phyloP scores from a whole-genome alignment of 2,329 filamentous ascomycete genomes.

The Pseudocercospora eumusae region DNA sequence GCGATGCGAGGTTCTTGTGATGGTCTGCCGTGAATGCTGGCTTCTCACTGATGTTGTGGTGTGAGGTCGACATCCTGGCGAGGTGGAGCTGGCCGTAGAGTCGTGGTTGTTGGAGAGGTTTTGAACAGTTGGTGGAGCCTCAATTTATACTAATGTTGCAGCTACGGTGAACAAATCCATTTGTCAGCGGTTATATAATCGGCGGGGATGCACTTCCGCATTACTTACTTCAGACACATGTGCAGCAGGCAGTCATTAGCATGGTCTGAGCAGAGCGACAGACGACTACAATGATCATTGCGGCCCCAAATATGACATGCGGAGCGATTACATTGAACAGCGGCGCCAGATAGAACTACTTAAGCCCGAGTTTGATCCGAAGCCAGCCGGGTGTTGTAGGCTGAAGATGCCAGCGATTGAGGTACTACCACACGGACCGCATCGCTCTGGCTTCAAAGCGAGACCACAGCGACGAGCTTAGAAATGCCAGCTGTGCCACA shows the following conservation, averaged over 20 bases:
- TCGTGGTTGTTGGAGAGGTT: background rate
- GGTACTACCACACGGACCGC: no score
- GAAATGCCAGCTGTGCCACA: no score
- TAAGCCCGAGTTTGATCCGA: no score
- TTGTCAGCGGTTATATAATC: background rate
- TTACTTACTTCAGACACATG: background rate
- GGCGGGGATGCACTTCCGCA: background rate
- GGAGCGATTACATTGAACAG: background rate
- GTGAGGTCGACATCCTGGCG: conserved; percentile 31
- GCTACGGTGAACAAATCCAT: background rate
- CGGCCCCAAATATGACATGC: background rate
- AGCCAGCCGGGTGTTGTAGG: no score
- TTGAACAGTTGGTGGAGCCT: background rate
- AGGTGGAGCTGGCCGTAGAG: background rate
- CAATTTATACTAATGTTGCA: conserved; percentile 11
- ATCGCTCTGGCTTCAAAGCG: background rate
- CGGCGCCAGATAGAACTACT: no score
- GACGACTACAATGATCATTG: background rate
- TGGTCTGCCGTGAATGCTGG: conserved; percentile 23
- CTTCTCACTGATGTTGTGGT: conserved; percentile 35
- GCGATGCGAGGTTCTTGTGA: conserved; percentile 46
- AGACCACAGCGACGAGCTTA: no score
- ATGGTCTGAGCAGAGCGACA: background rate
- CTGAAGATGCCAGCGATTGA: no score
- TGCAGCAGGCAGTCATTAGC: background rate